Base-by-base conservation (phyloP, 257 asterid species). In the Cynanchum wilfordii region DNA sequence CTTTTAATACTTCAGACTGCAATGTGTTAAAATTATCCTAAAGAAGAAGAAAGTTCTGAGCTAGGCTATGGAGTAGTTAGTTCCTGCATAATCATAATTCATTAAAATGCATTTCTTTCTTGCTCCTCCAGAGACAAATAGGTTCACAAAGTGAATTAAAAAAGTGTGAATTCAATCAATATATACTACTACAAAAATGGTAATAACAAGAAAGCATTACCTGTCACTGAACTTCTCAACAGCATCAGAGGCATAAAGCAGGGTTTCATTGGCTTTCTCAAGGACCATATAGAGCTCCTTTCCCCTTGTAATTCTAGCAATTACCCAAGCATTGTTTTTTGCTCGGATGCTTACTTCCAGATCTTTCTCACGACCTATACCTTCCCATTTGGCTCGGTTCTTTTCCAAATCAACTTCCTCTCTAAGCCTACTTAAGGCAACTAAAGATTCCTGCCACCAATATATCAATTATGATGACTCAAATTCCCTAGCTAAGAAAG, bases 201-300 rank as follows among this genome's bases (percentile, higher is more conserved):
- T 29, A 47, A 54, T 0, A 10, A 20, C 20, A 17, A 67, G 51
- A 66, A 69, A 68, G 49, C 62, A 20, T 76, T 83, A 94, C 98
- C 99, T 89, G 77, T 92, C 96, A 74, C 96, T 95, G 85, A 95
- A 95, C 84, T 88, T 95, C 83, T 90, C 92, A 72, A 87, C 88
- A 52, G 98, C 96, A 59, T 89, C 98, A 55, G 97, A 84, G 74
- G 98, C 98, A 70, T 84, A 95, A 52, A 95, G 96, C 75, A 95
- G 97, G 40, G 98, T 92, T 77, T 95, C 99, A 80, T 74, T 86
- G 76, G 96, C 98, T 88, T 92, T 95, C 87, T 95, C 99, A 62
- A 95, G 94, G 80, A 89, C 97, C 98, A 95, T 84, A 71, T 87
- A 92, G 36, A 95, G 97, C 81, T 90, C 99, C 86, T 89, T 92